Conservation (phyloP, 75 land plant species). For the Pinus albicaulis region DNA sequence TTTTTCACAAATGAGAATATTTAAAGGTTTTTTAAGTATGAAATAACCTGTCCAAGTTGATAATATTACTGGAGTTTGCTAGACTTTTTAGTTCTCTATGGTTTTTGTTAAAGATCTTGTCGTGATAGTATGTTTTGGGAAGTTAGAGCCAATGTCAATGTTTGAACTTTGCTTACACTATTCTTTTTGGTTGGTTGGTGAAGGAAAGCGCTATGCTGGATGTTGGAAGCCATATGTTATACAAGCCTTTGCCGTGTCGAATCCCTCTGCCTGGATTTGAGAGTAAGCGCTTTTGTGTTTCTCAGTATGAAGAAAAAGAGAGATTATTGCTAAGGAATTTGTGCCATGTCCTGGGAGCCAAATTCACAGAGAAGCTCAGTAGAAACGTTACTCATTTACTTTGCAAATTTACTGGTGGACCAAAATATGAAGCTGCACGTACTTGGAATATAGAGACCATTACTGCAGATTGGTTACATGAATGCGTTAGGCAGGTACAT, state of each 20-base stretch:
- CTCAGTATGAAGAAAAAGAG: conserved; percentile 90
- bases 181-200: conserved; percentile 6
- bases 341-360: conserved; percentile 75
- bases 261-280: conserved; percentile 90
- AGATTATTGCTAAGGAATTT: conserved; percentile 63
- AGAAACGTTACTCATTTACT: conserved; percentile 85
- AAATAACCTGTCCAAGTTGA: neutral
- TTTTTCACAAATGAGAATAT: too few relatives aligned
- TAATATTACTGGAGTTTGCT: neutral
- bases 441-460: conserved; percentile 58
- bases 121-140: too few relatives aligned
- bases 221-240: conserved; percentile 69
- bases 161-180: too few relatives aligned
- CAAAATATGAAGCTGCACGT: conserved; percentile 82
- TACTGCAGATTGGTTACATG: conserved; percentile 86
- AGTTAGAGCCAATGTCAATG: too few relatives aligned
- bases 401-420: conserved; percentile 77
- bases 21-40: too few relatives aligned
- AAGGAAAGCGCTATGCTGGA: conserved; percentile 83
- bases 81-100: neutral
- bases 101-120: neutral
- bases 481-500: conserved; percentile 76
- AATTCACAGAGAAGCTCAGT: conserved; percentile 64
- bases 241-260: conserved; percentile 80
- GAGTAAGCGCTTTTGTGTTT: conserved; percentile 65